Evolutionary conservation across 441 rosid genomes (phyloP).

Genomic region (Eutrema salsugineum): DNA sequence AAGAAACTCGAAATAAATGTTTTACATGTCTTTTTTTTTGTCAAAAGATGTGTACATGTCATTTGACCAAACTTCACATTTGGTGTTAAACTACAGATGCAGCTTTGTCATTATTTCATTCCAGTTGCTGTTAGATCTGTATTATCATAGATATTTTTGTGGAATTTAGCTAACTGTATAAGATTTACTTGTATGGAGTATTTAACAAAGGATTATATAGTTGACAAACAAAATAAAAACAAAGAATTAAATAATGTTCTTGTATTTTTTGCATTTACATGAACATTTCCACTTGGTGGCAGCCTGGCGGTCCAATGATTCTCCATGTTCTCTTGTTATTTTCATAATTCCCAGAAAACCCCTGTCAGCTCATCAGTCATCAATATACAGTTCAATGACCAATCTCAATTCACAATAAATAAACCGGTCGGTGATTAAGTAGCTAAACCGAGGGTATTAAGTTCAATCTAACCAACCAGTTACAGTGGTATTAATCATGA

Average conservation of each 20-base stretch:
- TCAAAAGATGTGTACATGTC: too few relatives aligned
- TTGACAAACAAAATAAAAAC: not conserved
- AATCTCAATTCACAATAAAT: not conserved
- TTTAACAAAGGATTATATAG: not conserved
- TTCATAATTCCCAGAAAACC: not conserved
- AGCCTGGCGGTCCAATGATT: conserved; percentile 35
- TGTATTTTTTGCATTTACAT: conserved; percentile 4
- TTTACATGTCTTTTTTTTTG: too few relatives aligned
- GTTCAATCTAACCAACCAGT: not conserved
- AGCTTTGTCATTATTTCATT: not conserved
- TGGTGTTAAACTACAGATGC: not conserved
- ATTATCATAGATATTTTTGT: not conserved
- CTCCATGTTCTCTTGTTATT: conserved; percentile 27
- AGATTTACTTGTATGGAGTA: not conserved
- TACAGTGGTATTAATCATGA: conserved; percentile 4
- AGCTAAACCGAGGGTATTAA: not conserved
- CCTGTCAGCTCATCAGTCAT: not conserved
- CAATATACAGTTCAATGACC: not conserved
- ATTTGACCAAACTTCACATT: not conserved
- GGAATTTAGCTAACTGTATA: not conserved
- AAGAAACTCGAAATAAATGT: not conserved
- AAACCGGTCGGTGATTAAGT: conserved; percentile 8
- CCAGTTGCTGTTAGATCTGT: not conserved
- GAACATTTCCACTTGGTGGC: conserved; percentile 34
- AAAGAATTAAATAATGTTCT: conserved; percentile 16